Conservation (phyloP, 2,329 filamentous ascomycete species). For the Phialophora expanda region DNA sequence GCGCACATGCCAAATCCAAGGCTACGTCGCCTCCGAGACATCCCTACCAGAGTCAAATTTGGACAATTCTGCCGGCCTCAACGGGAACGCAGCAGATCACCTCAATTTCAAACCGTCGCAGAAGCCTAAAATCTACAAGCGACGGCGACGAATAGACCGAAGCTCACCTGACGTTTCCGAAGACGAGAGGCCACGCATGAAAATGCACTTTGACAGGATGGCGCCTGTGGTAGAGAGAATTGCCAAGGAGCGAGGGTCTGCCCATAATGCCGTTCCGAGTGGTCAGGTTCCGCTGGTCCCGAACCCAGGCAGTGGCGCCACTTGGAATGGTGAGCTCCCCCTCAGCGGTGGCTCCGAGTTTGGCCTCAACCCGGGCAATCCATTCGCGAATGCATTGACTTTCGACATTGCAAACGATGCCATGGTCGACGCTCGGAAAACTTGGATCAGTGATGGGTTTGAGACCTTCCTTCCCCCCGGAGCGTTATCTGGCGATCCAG, state of each 20-base stretch:
- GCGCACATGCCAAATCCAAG: constrained; percentile 34
- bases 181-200: constrained; percentile 18
- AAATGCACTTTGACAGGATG: constrained; percentile 31
- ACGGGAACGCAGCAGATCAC: not conserved
- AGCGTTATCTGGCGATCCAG: not conserved
- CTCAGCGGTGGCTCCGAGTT: not conserved
- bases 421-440: not conserved
- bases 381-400: constrained; percentile 3
- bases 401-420: constrained; percentile 2
- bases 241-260: constrained; percentile 11
- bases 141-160: constrained; percentile 17
- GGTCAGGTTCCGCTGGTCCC: not conserved
- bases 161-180: constrained; percentile 8
- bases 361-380: not conserved
- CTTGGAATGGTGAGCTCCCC: not conserved
- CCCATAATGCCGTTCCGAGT: not conserved
- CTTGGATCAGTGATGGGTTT: not conserved
- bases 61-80: not conserved
- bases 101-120: not conserved
- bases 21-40: constrained; percentile 22
- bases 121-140: constrained; percentile 29
- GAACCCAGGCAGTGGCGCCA: not conserved
- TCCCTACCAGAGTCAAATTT: not conserved
- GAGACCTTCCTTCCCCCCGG: not conserved
- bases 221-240: constrained; percentile 29